phyloP scores from a whole-genome alignment of 169 alveolate species.

The Plasmodium gonderi region DNA sequence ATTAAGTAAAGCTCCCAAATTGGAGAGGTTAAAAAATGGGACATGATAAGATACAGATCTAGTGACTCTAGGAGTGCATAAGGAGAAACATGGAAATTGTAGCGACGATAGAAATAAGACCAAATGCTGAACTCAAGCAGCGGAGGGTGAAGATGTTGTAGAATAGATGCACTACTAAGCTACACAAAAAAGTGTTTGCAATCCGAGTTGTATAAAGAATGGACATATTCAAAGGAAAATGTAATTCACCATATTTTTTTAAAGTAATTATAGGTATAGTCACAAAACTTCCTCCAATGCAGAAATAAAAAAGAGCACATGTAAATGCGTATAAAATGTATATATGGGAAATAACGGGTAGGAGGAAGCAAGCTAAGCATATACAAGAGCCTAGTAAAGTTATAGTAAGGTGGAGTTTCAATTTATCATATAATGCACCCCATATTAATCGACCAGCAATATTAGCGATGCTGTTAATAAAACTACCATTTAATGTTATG shows the following conservation, averaged over 20 bases:
- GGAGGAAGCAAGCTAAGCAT: slow-evolving; percentile 13
- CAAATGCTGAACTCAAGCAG: slow-evolving; percentile 23
- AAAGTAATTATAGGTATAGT: slow-evolving; percentile 62
- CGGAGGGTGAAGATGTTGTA: slow-evolving; percentile 20
- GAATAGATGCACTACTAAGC: slow-evolving; percentile 2
- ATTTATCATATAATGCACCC: slow-evolving; percentile 51
- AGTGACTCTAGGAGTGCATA: neutral
- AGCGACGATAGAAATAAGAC: slow-evolving; percentile 8
- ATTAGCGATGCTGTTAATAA: slow-evolving; percentile 33
- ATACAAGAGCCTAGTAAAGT: slow-evolving; percentile 16
- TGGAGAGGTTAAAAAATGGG: no score
- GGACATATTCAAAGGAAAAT: slow-evolving; percentile 52
- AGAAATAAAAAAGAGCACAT: slow-evolving; percentile 51
- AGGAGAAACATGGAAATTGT: slow-evolving; percentile 8
- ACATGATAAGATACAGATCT: no score
- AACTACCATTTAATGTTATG: slow-evolving; percentile 42
- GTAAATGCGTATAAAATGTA: slow-evolving; percentile 5
- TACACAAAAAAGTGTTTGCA: slow-evolving; percentile 61
- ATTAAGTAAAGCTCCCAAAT: no score
- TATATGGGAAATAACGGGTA: slow-evolving; percentile 30
- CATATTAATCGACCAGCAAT: slow-evolving; percentile 52
- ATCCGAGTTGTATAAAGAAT: slow-evolving; percentile 43
- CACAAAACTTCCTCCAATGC: slow-evolving; percentile 49
- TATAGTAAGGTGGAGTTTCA: neutral
- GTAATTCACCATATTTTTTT: slow-evolving; percentile 40